Base-by-base conservation (phyloP, 495 filamentous ascomycete species). In the Aspergillus haitiensis region DNA sequence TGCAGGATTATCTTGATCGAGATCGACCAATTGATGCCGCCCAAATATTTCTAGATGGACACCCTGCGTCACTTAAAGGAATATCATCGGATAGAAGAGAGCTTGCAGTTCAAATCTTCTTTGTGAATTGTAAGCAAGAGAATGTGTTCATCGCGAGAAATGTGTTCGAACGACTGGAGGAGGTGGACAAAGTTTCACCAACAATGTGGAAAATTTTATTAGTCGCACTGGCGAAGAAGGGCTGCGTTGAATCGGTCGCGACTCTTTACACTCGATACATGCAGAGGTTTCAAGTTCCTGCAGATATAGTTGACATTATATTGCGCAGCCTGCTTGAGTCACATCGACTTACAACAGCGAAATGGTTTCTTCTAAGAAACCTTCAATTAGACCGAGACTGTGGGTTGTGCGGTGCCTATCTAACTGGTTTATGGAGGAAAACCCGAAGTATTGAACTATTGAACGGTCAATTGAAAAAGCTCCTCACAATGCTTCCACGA, bases 401-500 rank as follows among this genome's bases (percentile, higher is more conserved):
- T 36, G 74, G 72, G 3, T 31, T 80, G 9, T 72, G 69, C 45
- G 75, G 75, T 34, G 67, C 70, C 10, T 80, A 72, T 60, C 69
- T 80, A n/a, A 67, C 69, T 32, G 71, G 72, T 4, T 35, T 78
- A 8, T 80, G 77, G 77, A 75, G 63, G 59, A 80, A 77, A 63
- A 74, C 77, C 5, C 62, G 71, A 15, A 77, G 65, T 34, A 70
- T 76, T 11, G 72, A 78, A 35, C 59, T 78, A 18, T 12, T 80
- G 15, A 72, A 66, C 27, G 56, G 63, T 9, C 71, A 78, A 59
- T 65, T 78, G 27, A 62, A 58, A 15, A 72, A 65, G 35, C 47
- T 78, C 1, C 36, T 80, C 33, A 44, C 56, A 10, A 61, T 64
- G 27, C 59, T 76, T 11, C 55, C 62, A 4, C 61, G 66, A 0